Evolutionary conservation across 2,329 filamentous ascomycete genomes (phyloP), one percentile per base, ranked within the genome.

Genomic region (Cryoendolithus antarcticus): DNA sequence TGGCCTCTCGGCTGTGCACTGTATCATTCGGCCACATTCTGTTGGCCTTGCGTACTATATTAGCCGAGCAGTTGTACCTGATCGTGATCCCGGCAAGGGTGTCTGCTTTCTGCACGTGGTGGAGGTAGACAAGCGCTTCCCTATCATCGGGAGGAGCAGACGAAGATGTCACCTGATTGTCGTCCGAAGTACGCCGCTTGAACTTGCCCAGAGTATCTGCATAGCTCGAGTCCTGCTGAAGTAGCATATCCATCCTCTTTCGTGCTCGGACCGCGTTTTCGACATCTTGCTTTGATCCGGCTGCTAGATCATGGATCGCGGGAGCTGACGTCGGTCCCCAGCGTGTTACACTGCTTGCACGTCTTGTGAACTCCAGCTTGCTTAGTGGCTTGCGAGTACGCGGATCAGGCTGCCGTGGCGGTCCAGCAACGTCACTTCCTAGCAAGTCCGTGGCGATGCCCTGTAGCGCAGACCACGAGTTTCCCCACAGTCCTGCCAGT

Each of bases 21-120:
- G 77, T 86, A 56, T 96, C 91, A 47, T 86, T 85, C 5, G 86
- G 85, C 91, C 91, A 98, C 54, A 98, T 77, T 9, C 91, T 77
- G 58, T 98, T 98, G 31, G 86, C 79, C 57, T 85, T 91, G 42
- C 85, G 74, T 48, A 98, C 79, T 2, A 82, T 73, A 34, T 88
- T 81, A 40, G 86, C 78, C 46, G 83, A 76, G 58, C 89, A 96
- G 51, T 84, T 81, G 61, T 93, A 98, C 51, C 80, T 83, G 48
- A 98, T 79, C 38, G 91, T 82, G 37, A 98, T 78, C 2, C 91
- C 89, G 1, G 88, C 86, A 50, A 96, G 78, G 1, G 86, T 96
- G 62, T 98, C 91, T 33, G 74, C 74, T 9, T 80, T 74, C 50
- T 80, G 74, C 11, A 96, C 85, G 52, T 82, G 78, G 61, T 98